Base-by-base conservation (phyloP, 2,329 filamentous ascomycete species). In the Penicillium aurantiogriseum region DNA sequence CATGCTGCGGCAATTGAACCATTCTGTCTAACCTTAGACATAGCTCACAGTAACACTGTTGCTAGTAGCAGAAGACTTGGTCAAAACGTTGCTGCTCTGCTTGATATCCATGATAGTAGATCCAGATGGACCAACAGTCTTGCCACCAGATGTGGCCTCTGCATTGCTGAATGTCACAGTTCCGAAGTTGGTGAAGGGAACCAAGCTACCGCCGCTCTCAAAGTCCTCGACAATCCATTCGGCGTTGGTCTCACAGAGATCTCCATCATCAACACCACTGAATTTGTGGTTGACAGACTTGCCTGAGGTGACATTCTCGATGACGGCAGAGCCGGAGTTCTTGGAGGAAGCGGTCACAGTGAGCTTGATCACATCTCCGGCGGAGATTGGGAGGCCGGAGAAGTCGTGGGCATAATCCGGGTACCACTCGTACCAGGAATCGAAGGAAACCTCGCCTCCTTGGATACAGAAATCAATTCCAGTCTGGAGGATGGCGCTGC, bases 171-270 rank as follows among this genome's bases (percentile, higher is more conserved):
- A 83, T 9, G 73, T 74, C 25, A 81, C 78, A 25, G 74, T 77
- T 10, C 77, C 77, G 60, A 81, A 82, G 68, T 81, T 64, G 38
- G 74, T 77, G 48, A 82, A 77, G 0, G 71, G 59, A 31, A 82
- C 78, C 11, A 80, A 70, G 2, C 67, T 66, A 35, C 63, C 62
- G 43, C 67, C 63, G 15, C 65, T 58, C 57, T 74, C 67, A 54
- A 78, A 81, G 63, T 81, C 81, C 73, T 85, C 82, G 9, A 85
- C 81, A 61, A 86, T 85, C 83, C 83, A 86, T 69, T 86, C 83
- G n/a, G 82, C 83, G 56, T 84, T 84, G 61, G 75, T 77, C 71
- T 82, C 74, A 69, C 81, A 82, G 5, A 85, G 77, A 7, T 55
- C 42, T 5, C 69, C 71, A 17, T 70, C 72, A 1, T 66, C 67